Percentiles rank a stretch among this genome's conserved stretches.
phyloP scores from a whole-genome alignment of 164 flowering plant genomes.

The Macadamia integrifolia region DNA sequence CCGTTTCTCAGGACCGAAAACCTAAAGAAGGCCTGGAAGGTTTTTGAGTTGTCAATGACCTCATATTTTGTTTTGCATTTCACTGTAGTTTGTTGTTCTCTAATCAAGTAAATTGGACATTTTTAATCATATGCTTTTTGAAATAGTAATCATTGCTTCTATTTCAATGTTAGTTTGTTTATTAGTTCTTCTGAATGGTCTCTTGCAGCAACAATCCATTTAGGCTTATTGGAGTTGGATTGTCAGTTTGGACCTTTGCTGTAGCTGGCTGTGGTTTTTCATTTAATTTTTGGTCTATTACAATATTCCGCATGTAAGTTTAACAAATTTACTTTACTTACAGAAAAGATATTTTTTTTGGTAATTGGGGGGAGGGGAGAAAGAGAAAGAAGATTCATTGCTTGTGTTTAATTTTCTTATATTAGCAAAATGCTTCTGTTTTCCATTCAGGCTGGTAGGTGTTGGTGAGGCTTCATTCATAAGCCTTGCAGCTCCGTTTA shows the following conservation, averaged over 20 bases:
- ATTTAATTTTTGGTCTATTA: constrained; percentile 77
- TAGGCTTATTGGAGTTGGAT: constrained; percentile 96
- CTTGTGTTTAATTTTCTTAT: background rate
- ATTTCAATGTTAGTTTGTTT: background rate
- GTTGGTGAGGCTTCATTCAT: constrained; percentile 98
- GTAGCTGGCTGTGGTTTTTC: constrained; percentile 78
- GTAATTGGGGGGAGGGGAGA: too few species aligned
- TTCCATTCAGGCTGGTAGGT: constrained; percentile 66
- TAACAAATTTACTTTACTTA: background rate
- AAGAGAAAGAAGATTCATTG: too few species aligned
- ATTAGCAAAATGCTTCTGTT: background rate
- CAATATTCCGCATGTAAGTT: constrained; percentile 85
- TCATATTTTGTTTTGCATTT: too few species aligned
- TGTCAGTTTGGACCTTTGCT: constrained; percentile 93
- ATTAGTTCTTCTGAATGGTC: background rate
- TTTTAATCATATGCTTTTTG: too few species aligned
- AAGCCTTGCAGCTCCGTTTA: constrained; percentile 97
- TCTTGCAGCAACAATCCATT: constrained; percentile 85
- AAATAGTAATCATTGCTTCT: too few species aligned
- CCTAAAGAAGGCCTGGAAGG: too few species aligned
- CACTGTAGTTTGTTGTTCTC: too few species aligned
- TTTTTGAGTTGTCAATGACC: too few species aligned
- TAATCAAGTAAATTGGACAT: too few species aligned
- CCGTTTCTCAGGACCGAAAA: too few species aligned
- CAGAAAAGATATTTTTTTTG: too few species aligned